A percentile compares a stretch with the other conserved stretches of the same genome.
Evolutionary conservation across 1,139 yeast species (phyloP).

Genomic region (Pneumocystis canis): DNA sequence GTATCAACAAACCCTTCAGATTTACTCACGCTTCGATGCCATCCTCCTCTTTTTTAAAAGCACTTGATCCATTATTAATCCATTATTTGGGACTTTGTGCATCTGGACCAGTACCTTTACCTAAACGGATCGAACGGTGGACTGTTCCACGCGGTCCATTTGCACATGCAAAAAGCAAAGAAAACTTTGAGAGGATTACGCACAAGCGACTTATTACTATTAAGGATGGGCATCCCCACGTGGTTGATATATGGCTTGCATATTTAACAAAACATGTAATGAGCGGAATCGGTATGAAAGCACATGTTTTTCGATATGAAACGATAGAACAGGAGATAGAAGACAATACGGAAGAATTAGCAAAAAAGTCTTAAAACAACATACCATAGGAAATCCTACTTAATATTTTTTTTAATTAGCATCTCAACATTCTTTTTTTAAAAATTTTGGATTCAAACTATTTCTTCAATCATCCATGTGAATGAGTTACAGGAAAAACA

Average conservation of each 20-base stretch:
- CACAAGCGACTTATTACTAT: slow-evolving; percentile 58
- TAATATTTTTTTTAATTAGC: too few relatives aligned
- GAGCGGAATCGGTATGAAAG: slow-evolving; percentile 71
- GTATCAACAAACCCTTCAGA: not conserved
- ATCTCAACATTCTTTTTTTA: too few relatives aligned
- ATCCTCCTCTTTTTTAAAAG: not conserved
- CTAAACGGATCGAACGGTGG: slow-evolving; percentile 71
- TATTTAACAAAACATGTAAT: slow-evolving; percentile 64
- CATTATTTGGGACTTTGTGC: slow-evolving; percentile 73
- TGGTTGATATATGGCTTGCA: slow-evolving; percentile 68
- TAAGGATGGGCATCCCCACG: slow-evolving; percentile 76
- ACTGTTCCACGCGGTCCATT: slow-evolving; percentile 89
- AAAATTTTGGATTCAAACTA: too few relatives aligned
- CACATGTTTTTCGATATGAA: slow-evolving; percentile 26
- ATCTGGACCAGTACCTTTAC: slow-evolving; percentile 51
- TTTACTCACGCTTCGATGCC: not conserved
- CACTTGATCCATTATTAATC: not conserved
- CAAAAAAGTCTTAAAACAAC: too few relatives aligned
- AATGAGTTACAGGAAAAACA: too few relatives aligned
- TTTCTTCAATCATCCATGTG: too few relatives aligned
- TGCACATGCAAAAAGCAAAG: slow-evolving; percentile 87
- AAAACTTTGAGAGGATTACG: slow-evolving; percentile 82
- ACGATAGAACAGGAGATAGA: not conserved
- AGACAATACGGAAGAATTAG: not conserved
- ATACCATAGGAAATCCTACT: too few relatives aligned